Conservation (phyloP, 495 filamentous ascomycete genomes). For the Daldinia childiae region DNA sequence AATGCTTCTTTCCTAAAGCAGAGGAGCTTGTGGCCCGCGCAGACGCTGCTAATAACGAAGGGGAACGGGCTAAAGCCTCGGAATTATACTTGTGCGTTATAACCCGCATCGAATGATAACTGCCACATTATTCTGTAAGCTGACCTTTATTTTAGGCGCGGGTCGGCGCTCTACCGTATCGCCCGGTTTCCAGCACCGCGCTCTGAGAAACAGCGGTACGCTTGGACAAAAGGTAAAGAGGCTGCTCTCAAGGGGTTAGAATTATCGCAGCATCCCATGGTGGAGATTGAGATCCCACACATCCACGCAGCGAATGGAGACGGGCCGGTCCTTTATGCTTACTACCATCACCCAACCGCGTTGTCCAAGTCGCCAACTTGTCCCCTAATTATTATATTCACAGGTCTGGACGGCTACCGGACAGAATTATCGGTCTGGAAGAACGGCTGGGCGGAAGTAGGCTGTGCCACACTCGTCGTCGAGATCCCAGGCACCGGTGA, state of each 20-base stretch:
- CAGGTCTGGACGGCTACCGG: constrained; percentile 76
- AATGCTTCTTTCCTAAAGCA: constrained; percentile 67
- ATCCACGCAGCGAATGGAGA: constrained; percentile 58
- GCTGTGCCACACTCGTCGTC: constrained; percentile 64
- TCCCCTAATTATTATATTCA: constrained; percentile 72
- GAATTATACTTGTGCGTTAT: constrained; percentile 69
- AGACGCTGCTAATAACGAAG: constrained; percentile 56
- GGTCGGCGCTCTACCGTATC: constrained; percentile 75
- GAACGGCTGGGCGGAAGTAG: constrained; percentile 64
- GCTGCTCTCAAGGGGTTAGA: constrained; percentile 52
- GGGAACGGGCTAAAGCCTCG: constrained; percentile 55
- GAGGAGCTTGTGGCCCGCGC: constrained; percentile 62
- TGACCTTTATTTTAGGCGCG: constrained; percentile 49
- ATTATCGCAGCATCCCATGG: constrained; percentile 51
- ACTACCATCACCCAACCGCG: constrained; percentile 63
- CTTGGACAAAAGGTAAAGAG: constrained; percentile 69
- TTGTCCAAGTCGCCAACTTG: constrained; percentile 46
- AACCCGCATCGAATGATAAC: background rate
- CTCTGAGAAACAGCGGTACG: constrained; percentile 59
- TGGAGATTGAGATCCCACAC: constrained; percentile 68
- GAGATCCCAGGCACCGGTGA: constrained; percentile 83
- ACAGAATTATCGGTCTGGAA: constrained; percentile 74
- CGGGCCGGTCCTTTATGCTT: constrained; percentile 63
- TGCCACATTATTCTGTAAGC: background rate
- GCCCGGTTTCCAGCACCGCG: constrained; percentile 65